Evolutionary conservation across 164 flowering plant species (phyloP).

Genomic region (Chimonanthus salicifolius): DNA sequence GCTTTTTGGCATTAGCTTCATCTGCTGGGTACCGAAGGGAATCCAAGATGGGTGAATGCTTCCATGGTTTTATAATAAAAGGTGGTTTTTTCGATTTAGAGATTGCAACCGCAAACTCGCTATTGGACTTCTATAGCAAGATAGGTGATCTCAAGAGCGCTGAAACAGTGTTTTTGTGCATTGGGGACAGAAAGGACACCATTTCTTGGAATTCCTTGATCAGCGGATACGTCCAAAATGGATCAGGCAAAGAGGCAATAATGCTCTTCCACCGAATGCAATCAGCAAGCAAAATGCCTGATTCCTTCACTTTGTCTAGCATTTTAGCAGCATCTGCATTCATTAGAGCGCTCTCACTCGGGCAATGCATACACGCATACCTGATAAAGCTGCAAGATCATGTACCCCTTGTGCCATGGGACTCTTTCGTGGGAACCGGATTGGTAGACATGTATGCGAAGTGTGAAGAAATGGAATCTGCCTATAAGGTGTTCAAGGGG

Average conservation of each 20-base stretch:
- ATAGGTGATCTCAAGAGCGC: constrained; percentile 4
- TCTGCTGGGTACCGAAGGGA: neutral
- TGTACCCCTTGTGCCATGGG: neutral
- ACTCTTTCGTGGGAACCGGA: constrained; percentile 12
- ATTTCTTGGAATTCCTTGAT: constrained; percentile 22
- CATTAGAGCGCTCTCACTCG: constrained; percentile 3
- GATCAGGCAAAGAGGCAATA: constrained; percentile 3
- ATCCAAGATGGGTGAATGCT: constrained; percentile 10
- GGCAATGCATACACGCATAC: constrained; percentile 10
- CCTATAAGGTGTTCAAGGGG: neutral
- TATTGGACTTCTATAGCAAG: constrained; percentile 16
- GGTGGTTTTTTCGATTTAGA: constrained; percentile 11
- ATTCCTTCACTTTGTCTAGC: constrained; percentile 16
- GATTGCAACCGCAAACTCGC: constrained; percentile 9
- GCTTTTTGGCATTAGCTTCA: constrained; percentile 12
- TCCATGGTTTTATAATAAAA: constrained; percentile 15
- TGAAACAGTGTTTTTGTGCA: constrained; percentile 8
- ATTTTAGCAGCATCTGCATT: constrained; percentile 14
- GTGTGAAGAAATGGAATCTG: neutral
- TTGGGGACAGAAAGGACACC: constrained; percentile 6
- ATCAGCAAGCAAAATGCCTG: neutral
- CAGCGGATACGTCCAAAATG: constrained; percentile 8
- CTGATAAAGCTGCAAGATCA: constrained; percentile 1
- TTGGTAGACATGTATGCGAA: constrained; percentile 21
- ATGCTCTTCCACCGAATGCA: constrained; percentile 12